A percentile compares a stretch with the other conserved stretches of the same genome.
phyloP scores from a whole-genome alignment of 1,139 yeast genomes.

The Yamadazyma kanchanaburiensis region DNA sequence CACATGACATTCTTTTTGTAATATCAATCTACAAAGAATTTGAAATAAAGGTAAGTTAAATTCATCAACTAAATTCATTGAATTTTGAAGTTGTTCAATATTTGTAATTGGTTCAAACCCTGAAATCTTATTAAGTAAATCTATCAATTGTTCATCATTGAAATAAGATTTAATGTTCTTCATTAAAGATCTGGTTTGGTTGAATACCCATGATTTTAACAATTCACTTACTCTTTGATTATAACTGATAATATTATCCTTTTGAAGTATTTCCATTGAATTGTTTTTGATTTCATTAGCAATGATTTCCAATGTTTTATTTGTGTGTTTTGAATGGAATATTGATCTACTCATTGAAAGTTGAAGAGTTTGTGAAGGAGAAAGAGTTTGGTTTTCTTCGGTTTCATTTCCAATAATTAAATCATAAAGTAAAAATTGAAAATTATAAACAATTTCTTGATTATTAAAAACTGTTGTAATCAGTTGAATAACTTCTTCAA shows the following conservation, averaged over 20 bases:
- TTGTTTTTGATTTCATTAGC: slow-evolving; percentile 10
- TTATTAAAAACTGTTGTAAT: slow-evolving; percentile 7
- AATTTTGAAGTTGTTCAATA: slow-evolving; percentile 18
- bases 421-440: slow-evolving; percentile 12
- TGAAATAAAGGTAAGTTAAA: slow-evolving; percentile 56
- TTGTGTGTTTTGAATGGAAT: slow-evolving; percentile 6
- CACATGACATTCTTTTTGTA: slow-evolving; percentile 15
- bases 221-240: slow-evolving; percentile 3
- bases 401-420: slow-evolving; percentile 14
- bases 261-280: slow-evolving; percentile 4
- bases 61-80: slow-evolving; percentile 32
- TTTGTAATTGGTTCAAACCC: slow-evolving; percentile 8
- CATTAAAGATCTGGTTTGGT: slow-evolving; percentile 20
- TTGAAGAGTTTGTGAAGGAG: slow-evolving; percentile 14
- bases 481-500: slow-evolving; percentile 6
- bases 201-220: slow-evolving; percentile 18
- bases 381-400: slow-evolving; percentile 8
- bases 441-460: slow-evolving; percentile 3
- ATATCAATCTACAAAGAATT: slow-evolving; percentile 28
- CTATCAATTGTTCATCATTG: slow-evolving; percentile 17
- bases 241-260: slow-evolving; percentile 2
- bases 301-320: slow-evolving; percentile 8
- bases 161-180: slow-evolving; percentile 20
- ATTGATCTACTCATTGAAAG: slow-evolving; percentile 11
- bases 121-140: slow-evolving; percentile 19